A percentile compares a stretch with the other conserved stretches of the same genome.
These are phyloP conservation scores for Ophiostoma ips DNA, from an alignment of 2,329 filamentous ascomycete genomes.

Conservation along the genomic window DNA sequence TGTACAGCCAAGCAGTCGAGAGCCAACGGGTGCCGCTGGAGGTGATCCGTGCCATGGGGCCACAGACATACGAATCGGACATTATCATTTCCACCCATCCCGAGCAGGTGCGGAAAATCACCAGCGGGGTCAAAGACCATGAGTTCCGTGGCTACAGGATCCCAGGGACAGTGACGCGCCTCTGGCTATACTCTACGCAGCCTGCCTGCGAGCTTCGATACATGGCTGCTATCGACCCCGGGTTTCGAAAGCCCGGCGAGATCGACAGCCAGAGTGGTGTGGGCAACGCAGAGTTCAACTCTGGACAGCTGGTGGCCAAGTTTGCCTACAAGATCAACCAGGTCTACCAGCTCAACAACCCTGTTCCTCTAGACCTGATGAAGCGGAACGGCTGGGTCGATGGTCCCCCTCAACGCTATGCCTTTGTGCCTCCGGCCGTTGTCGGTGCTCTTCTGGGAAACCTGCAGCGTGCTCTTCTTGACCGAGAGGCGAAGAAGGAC, in stretches of 20 bases:
- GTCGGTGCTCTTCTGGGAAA: constrained; percentile 45
- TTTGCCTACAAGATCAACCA: constrained; percentile 41
- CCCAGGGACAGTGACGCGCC: constrained; percentile 38
- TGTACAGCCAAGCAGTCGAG: constrained; percentile 23
- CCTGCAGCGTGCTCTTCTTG: constrained; percentile 37
- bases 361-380: constrained; percentile 37
- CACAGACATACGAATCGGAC: constrained; percentile 37
- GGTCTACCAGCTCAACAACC: constrained; percentile 49
- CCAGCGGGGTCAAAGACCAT: constrained; percentile 36
- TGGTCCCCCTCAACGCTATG: constrained; percentile 33
- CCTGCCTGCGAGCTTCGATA: constrained; percentile 38
- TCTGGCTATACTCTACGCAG: constrained; percentile 46
- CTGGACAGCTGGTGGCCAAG: constrained; percentile 21
- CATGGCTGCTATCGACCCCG: constrained; percentile 40
- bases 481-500: background rate
- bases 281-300: constrained; percentile 39
- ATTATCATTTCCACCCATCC: constrained; percentile 37
- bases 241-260: constrained; percentile 30
- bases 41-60: constrained; percentile 32
- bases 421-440: constrained; percentile 41
- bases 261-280: constrained; percentile 30
- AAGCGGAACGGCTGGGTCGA: constrained; percentile 40
- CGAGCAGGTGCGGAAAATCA: constrained; percentile 33
- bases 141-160: constrained; percentile 43
- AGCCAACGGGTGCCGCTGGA: constrained; percentile 39